phyloP scores from a whole-genome alignment of 768 basidiomycete genomes.

The Rhodosporidiobolus odoratus region DNA sequence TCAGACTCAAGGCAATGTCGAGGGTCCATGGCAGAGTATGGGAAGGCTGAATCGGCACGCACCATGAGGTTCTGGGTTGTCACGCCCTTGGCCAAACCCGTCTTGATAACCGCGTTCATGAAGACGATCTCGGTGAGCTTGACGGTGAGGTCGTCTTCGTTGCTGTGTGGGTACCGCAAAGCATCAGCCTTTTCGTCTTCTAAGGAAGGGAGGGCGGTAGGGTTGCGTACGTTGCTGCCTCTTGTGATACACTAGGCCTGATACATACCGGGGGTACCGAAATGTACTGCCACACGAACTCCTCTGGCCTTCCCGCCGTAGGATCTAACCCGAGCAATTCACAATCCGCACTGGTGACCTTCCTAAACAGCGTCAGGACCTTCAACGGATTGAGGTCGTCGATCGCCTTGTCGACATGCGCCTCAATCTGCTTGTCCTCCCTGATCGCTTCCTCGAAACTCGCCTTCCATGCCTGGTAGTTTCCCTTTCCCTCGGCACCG shows the following conservation, averaged over 20 bases:
- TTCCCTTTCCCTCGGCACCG: slow-evolving; percentile 44
- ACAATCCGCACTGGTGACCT: slow-evolving; percentile 92
- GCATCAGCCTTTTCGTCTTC: too few species aligned
- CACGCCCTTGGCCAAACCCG: slow-evolving; percentile 78
- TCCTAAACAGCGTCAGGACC: slow-evolving; percentile 81
- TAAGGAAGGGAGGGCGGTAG: not conserved
- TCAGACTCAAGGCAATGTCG: too few species aligned
- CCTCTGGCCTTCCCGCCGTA: slow-evolving; percentile 82
- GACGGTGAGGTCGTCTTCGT: slow-evolving; percentile 96
- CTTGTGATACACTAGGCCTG: slow-evolving; percentile 92
- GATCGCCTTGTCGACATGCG: slow-evolving; percentile 78
- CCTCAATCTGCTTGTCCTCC: slow-evolving; percentile 76
- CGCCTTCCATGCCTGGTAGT: slow-evolving; percentile 35
- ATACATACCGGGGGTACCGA: slow-evolving; percentile 98
- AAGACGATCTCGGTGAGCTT: slow-evolving; percentile 96
- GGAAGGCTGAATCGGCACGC: slow-evolving; percentile 8
- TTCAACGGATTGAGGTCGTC: slow-evolving; percentile 94
- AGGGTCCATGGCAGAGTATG: not conserved
- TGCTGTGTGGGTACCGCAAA: slow-evolving; percentile 53
- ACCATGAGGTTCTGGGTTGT: slow-evolving; percentile 88
- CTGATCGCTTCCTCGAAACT: slow-evolving; percentile 75
- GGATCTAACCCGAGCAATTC: slow-evolving; percentile 89
- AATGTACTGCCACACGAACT: slow-evolving; percentile 98
- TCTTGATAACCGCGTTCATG: slow-evolving; percentile 84
- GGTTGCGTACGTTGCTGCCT: slow-evolving; percentile 63